Conservation (phyloP, 2,329 filamentous ascomycete genomes). For the Cercospora sesami region DNA sequence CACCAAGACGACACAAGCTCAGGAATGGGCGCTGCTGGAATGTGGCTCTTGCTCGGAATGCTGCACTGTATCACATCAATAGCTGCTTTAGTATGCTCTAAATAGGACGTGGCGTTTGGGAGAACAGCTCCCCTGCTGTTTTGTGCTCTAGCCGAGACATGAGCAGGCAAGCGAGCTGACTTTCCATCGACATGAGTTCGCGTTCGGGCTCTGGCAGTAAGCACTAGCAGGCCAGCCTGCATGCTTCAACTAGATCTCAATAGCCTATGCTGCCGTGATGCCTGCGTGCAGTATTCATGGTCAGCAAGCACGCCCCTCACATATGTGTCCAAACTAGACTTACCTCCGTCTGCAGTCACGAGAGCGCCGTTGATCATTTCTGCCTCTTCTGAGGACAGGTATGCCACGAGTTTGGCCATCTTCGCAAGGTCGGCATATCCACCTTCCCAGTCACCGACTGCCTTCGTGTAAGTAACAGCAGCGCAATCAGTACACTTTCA, state of each 20-base stretch:
- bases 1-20: constrained; percentile 2
- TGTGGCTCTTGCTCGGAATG: not conserved
- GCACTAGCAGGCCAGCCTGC: not conserved
- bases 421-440: constrained; percentile 32
- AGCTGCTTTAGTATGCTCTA: not conserved
- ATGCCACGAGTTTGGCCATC: constrained; percentile 39
- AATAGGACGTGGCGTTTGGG: not conserved
- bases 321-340: not conserved
- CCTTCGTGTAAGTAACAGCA: not conserved
- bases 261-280: constrained; percentile 5
- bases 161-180: constrained; percentile 1
- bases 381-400: constrained; percentile 38
- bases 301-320: not conserved
- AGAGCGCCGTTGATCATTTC: constrained; percentile 34
- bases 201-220: not conserved
- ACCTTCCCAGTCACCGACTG: constrained; percentile 30
- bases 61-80: not conserved
- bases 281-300: not conserved
- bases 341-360: constrained; percentile 30
- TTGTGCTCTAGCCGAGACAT: not conserved
- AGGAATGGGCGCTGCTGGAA: not conserved
- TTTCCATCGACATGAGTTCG: not conserved
- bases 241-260: not conserved
- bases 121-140: not conserved
- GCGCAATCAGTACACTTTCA: not conserved